Base-by-base conservation (phyloP, 2,329 filamentous ascomycete genomes). In the Tympanopsis confertula region DNA sequence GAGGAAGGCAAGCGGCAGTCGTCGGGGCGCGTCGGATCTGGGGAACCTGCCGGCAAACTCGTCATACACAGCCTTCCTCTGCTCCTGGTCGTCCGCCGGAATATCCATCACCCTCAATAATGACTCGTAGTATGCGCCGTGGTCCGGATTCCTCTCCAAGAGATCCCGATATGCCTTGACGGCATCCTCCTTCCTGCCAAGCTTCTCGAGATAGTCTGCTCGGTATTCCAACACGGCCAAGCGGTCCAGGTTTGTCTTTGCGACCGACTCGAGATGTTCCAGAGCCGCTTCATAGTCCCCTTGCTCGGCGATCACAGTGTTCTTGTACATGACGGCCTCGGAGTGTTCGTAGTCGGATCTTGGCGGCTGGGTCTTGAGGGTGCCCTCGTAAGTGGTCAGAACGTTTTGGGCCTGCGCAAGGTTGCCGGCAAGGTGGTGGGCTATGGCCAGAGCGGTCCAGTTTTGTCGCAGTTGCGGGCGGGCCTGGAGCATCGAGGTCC, bases 371-470 rank as follows among this genome's bases (percentile, higher is more conserved):
- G 73, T 73, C 63, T 94, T 95, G 45, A 98, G 59, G 1, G 89
- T 96, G 44, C 89, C 86, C 60, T 98, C 91, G 58, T 89, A 98
- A 13, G 83, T 93, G 35, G 78, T 86, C 48, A 98, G 65, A 29
- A 94, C 84, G 50, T 87, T 86, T 63, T 98, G 91, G 20, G 91
- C 93, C 50, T 89, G 83, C 33, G 70, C 62, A 43, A 91, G 68
- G 53, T 94, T 84, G 2, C 89, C 91, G n/a, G 79, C 74, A 38
- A 98, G 69, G 52, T 98, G 91, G 55, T 94, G 78, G 26, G 89
- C 91, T 40, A 96, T 83, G 29, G 91, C 89, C 42, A 98, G 66
- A 13, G 86, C 91, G 4, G 89, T 96, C 93, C 91, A 98, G 61
- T 89, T 95, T 63, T 93, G 86, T 47, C 91, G 75, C 42, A 91